Evolutionary conservation across 768 basidiomycete genomes (phyloP), one percentile per base, ranked within the genome.

Genomic region (Suillus placidus): DNA sequence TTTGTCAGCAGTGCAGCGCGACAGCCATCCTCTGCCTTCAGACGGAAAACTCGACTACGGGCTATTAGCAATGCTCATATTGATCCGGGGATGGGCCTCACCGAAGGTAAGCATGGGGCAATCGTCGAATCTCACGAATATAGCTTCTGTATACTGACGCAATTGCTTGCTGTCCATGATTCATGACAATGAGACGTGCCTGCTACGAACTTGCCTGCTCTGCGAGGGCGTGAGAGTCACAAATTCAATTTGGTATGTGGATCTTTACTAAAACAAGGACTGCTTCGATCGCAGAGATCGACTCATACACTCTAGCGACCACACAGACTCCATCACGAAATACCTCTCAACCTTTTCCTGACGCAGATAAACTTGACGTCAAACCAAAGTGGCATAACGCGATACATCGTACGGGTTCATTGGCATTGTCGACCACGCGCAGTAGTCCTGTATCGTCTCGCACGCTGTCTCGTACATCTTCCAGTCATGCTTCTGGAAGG

Each of bases 41-140:
- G 72, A 66, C 80, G 83, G 76, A 86, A 92, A 74, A 92, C 91
- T 60, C 83, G 83, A 35, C 91, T 92, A 71, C 4, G 43, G 40
- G 4, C 13, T 1, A 51, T 71, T 38, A 69, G 68, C 56, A 60
- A 14, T 30, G 32, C 10, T 18, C 26, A 30, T 32, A 4, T 2
- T 13, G 18, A 30, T 8, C 20, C 20, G 23, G 35, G 18, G 42
- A 70, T 67, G 43, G 30, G 37, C 56, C 72, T 5, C 67, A 84
- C 84, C 84, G 82, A 64, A 85, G 80, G 71, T 85, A 81, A 16
- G 69, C 63, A 62, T 83, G 80, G 10, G 84, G 84, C 45, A 85
- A 78, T n/a, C 73, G 72, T 60, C 72, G 73, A 63, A 80, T 73
- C 71, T 85, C 78, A 65, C 82, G 77, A 54, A 80, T 73, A 67